Percentiles rank a stretch among this genome's conserved stretches.
Evolutionary conservation across 768 basidiomycete species (phyloP).

Genomic region (Tulasnella sp.): DNA sequence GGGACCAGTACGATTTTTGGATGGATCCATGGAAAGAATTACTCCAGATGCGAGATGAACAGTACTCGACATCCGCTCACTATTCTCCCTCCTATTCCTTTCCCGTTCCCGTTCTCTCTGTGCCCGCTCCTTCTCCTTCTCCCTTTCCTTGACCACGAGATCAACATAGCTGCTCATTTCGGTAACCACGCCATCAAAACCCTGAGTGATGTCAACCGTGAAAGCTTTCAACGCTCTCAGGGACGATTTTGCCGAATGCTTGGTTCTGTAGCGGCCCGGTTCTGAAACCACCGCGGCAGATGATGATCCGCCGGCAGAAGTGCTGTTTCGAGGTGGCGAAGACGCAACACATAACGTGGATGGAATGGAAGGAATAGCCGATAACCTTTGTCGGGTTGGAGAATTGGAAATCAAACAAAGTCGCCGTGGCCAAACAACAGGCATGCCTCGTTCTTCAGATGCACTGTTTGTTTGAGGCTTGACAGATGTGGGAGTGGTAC

Average conservation of each 20-base stretch:
- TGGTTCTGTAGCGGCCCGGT: conserved; percentile 33
- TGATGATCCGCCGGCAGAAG: conserved; percentile 25
- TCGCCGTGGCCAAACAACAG: conserved; percentile 65
- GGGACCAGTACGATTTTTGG: too few relatives aligned
- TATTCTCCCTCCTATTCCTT: conserved; percentile 13
- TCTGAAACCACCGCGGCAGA: conserved; percentile 35
- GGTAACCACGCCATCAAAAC: conserved; percentile 2
- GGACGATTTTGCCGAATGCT: conserved; percentile 46
- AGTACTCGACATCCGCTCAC: conserved; percentile 3
- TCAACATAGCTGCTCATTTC: conserved; percentile 45
- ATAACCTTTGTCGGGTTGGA: conserved; percentile 20
- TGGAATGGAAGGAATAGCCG: conserved; percentile 10
- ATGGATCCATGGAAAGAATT: neutral
- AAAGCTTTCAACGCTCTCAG: conserved; percentile 23
- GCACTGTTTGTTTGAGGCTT: conserved; percentile 26
- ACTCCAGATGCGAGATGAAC: too few relatives aligned
- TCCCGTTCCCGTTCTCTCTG: conserved; percentile 34
- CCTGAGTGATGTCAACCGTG: neutral
- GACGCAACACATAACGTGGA: conserved; percentile 8
- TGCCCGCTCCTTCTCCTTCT: conserved; percentile 61
- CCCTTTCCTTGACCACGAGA: conserved; percentile 58
- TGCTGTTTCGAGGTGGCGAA: conserved; percentile 22
- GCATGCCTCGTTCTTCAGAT: conserved; percentile 66
- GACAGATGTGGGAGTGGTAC: conserved; percentile 36
- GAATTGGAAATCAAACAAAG: conserved; percentile 35